Evolutionary conservation across 805 yeast species (phyloP).

Genomic region (Cyberlindnera subsufficiens): DNA sequence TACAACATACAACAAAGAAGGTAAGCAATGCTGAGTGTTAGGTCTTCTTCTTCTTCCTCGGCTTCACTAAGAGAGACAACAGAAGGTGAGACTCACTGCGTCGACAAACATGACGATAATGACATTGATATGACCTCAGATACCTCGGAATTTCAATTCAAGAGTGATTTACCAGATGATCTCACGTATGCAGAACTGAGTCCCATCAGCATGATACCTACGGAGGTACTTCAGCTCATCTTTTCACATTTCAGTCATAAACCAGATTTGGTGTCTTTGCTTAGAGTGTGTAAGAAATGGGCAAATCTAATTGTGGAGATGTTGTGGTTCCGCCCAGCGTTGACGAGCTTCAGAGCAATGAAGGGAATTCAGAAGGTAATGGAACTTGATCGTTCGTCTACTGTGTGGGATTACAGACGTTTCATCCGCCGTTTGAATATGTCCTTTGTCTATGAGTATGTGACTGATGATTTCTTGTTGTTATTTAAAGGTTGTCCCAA

Average conservation of each 20-base stretch:
- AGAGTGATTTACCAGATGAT: conserved; percentile 4
- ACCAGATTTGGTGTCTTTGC: conserved; percentile 50
- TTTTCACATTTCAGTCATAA: conserved; percentile 59
- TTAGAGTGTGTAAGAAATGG: conserved; percentile 79
- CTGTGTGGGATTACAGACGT: conserved; percentile 61
- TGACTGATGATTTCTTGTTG: conserved; percentile 57
- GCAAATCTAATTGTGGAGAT: conserved; percentile 71
- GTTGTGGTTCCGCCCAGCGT: conserved; percentile 82
- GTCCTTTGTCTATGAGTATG: conserved; percentile 61
- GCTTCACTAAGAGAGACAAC: no score
- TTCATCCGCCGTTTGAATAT: conserved; percentile 78
- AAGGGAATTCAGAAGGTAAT: conserved; percentile 51
- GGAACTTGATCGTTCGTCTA: conserved; percentile 37
- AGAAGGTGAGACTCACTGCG: neutral
- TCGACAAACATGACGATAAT: conserved; percentile 2
- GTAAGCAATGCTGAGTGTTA: no score
- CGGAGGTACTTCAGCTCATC: conserved; percentile 56
- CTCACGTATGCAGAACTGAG: conserved; percentile 8
- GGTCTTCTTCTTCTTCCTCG: no score
- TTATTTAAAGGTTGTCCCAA: conserved; percentile 64
- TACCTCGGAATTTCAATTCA: conserved; percentile 8
- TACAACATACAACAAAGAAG: no score
- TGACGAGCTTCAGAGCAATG: conserved; percentile 45
- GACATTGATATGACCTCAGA: conserved; percentile 16
- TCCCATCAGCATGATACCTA: conserved; percentile 33